Evolutionary conservation across 164 flowering plant species (phyloP).

Genomic region (Vitis cinerea): DNA sequence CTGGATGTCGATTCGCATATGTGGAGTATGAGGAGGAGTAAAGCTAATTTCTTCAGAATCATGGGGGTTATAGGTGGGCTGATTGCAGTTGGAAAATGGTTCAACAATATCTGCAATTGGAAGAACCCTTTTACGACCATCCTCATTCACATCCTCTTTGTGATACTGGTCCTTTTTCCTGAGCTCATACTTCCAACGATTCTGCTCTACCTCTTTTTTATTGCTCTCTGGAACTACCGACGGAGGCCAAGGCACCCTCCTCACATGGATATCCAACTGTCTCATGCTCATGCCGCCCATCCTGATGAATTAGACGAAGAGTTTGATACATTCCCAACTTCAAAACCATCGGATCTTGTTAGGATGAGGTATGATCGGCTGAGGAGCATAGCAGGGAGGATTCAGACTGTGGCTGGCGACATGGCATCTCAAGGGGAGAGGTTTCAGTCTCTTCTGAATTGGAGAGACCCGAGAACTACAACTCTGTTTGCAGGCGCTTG

Average conservation of each 20-base stretch:
- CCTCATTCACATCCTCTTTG: conserved; percentile 69
- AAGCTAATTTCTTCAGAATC: conserved; percentile 77
- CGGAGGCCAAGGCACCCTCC: conserved; percentile 77
- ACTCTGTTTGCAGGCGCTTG: conserved; percentile 61
- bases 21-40: conserved; percentile 91
- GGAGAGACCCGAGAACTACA: conserved; percentile 80
- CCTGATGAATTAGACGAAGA: conserved; percentile 84
- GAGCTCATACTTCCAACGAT: conserved; percentile 80
- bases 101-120: conserved; percentile 79
- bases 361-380: conserved; percentile 71
- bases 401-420: conserved; percentile 77
- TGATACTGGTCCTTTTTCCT: conserved; percentile 72
- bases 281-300: conserved; percentile 59
- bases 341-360: conserved; percentile 49
- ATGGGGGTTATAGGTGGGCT: conserved; percentile 69
- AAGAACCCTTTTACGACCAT: conserved; percentile 83
- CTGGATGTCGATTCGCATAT: conserved; percentile 76
- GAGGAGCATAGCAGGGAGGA: conserved; percentile 68
- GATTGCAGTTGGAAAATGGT: conserved; percentile 71
- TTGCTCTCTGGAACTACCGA: conserved; percentile 65
- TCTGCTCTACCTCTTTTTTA: conserved; percentile 80
- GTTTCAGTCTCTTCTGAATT: conserved; percentile 64
- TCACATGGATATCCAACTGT: conserved; percentile 71
- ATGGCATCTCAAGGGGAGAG: conserved; percentile 82
- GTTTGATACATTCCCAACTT: conserved; percentile 75